Evolutionary conservation across 352 stramenopile genomes (phyloP).

Genomic region (Phytopythium litorale): DNA sequence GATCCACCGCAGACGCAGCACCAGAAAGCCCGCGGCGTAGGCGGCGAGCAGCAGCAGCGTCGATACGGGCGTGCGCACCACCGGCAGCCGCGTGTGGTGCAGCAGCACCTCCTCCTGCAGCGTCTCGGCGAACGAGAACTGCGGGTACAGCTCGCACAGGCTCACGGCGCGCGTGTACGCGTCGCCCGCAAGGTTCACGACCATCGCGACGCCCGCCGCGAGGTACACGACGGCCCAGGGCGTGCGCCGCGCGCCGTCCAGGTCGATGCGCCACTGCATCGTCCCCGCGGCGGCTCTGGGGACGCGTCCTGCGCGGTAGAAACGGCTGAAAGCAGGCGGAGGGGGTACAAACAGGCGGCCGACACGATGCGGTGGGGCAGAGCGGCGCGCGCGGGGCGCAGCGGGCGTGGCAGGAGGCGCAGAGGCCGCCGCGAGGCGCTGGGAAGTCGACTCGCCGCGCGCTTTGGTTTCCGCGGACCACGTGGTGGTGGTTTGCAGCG

Average conservation of each 20-base stretch:
- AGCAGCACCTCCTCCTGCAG: conserved; percentile 50
- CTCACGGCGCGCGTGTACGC: conserved; percentile 31
- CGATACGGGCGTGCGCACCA: conserved; percentile 31
- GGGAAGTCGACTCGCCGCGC: background rate
- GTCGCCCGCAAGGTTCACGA: conserved; percentile 43
- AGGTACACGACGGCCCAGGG: conserved; percentile 46
- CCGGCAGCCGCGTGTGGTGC: conserved; percentile 51
- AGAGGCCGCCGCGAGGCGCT: background rate
- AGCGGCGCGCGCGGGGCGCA: background rate
- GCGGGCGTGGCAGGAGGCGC: background rate
- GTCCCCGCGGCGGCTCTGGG: background rate
- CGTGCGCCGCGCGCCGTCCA: conserved; percentile 18
- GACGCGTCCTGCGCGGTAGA: no score
- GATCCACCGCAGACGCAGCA: conserved; percentile 31
- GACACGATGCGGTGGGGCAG: background rate
- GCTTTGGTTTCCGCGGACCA: background rate
- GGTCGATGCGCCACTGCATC: conserved; percentile 9
- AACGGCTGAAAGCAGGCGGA: background rate
- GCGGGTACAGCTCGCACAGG: conserved; percentile 61
- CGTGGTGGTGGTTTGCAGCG: background rate
- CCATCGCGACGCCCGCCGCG: conserved; percentile 29
- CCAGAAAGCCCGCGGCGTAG: conserved; percentile 27
- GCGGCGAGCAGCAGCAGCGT: conserved; percentile 40
- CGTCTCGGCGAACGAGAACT: conserved; percentile 57
- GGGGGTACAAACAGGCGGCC: no score